Conservation (phyloP, 352 stramenopile genomes). For the Pythium dissimile region DNA sequence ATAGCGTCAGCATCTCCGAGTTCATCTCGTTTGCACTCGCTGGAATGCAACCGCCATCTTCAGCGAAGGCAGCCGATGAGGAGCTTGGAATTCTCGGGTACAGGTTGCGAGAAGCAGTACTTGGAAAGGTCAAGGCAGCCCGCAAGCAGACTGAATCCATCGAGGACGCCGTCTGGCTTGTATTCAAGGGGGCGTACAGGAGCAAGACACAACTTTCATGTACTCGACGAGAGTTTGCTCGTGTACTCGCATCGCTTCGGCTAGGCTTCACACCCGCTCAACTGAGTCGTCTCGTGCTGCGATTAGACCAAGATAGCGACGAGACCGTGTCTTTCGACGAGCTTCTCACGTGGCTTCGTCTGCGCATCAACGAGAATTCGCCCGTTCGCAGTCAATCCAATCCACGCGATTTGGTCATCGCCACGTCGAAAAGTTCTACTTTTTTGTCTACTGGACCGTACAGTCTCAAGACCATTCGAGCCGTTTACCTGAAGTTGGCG, state of each 20-base stretch:
- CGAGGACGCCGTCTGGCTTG: constrained; percentile 50
- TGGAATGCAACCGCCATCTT: background rate
- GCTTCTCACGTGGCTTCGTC: constrained; percentile 58
- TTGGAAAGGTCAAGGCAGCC: constrained; percentile 30
- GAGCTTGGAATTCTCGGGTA: constrained; percentile 54
- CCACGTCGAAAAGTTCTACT: too few relatives aligned
- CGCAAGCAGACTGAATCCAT: constrained; percentile 33
- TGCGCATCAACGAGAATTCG: constrained; percentile 9
- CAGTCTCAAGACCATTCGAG: background rate
- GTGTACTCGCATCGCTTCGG: constrained; percentile 31
- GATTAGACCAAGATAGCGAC: constrained; percentile 53
- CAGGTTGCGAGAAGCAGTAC: constrained; percentile 42
- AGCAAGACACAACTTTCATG: constrained; percentile 21
- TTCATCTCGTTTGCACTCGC: constrained; percentile 76
- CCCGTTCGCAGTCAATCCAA: too few relatives aligned
- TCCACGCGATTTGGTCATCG: too few relatives aligned
- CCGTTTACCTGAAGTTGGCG: background rate
- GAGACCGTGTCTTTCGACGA: constrained; percentile 64
- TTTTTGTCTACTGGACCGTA: background rate
- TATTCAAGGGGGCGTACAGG: constrained; percentile 49
- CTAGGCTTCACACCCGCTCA: constrained; percentile 44
- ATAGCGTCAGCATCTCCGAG: constrained; percentile 50
- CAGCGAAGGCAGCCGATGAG: background rate
- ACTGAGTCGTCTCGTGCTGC: constrained; percentile 46
- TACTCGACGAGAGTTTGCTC: constrained; percentile 32